Evolutionary conservation across 2,329 filamentous ascomycete species (phyloP), one percentile per base, ranked within the genome.

Genomic region (Colletotrichum cordylinicola): DNA sequence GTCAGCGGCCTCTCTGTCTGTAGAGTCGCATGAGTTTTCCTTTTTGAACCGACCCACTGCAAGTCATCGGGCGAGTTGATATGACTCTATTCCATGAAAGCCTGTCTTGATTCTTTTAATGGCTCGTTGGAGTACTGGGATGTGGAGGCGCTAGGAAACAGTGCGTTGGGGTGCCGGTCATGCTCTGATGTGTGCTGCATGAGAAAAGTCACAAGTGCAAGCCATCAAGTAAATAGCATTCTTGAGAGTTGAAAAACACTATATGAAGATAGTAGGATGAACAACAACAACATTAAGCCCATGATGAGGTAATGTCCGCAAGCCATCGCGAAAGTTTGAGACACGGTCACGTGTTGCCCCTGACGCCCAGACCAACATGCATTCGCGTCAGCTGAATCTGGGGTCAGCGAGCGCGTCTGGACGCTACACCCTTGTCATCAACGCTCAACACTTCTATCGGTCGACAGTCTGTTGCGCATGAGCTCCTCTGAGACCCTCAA

Each of bases 1-100:
- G 1, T 13, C n/a, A 13, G n/a, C n/a, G 2, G n/a, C 43, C 43
- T 21, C n/a, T 2, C 2, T 21, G 12, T 13, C n/a, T 21, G 10
- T 24, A 12, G 0, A 2, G 1, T 52, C n/a, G 43, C 0, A 21
- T 4, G 10, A 24, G 43, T 2, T n/a, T n/a, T n/a, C 21, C n/a
- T 52, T 52, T 3, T 7, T 8, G n/a, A n/a, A n/a, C n/a, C 5
- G 6, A 48, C 3, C 10, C 7, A 12, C n/a, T 48, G 1, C 2
- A 2, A n/a, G 18, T n/a, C n/a, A 13, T 21, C 6, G 10, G 43
- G 9, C 43, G 21, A 6, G n/a, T 48, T 48, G n/a, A 7, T 13
- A 13, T 7, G 10, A 48, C 6, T 48, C 43, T 1, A 2, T 48
- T 21, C 43, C 1, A 7, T 21, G 43, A 8, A 21, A 48, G 43